phyloP scores from a whole-genome alignment of 2,329 filamentous ascomycete species.

The Colletotrichum cereale region DNA sequence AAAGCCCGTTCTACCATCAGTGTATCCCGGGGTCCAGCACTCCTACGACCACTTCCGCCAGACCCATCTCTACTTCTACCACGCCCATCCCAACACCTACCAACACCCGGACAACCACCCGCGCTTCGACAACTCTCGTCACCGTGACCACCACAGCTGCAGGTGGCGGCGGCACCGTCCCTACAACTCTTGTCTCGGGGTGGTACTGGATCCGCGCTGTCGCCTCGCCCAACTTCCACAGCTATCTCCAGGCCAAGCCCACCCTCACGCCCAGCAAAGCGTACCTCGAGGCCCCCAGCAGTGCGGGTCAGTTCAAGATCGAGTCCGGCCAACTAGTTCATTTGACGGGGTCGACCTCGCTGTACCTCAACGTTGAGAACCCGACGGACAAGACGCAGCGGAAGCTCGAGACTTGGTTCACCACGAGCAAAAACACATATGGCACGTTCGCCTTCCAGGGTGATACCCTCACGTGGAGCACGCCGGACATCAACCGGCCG shows the following conservation, averaged over 20 bases:
- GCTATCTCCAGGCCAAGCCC: constrained; percentile 64
- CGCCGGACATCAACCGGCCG: constrained; percentile 60
- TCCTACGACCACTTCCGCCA: constrained; percentile 21
- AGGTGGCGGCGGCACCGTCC: constrained; percentile 22
- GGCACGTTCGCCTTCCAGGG: constrained; percentile 69
- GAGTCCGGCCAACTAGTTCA: constrained; percentile 67
- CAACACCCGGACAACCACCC: constrained; percentile 14
- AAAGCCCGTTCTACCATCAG: constrained; percentile 37
- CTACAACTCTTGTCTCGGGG: constrained; percentile 59
- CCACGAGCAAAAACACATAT: constrained; percentile 62
- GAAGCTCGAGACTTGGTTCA: constrained; percentile 65
- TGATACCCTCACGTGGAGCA: constrained; percentile 69
- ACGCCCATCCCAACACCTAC: constrained; percentile 12
- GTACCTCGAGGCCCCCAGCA: constrained; percentile 62
- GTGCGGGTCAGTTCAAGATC: constrained; percentile 70
- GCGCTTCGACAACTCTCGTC: constrained; percentile 26
- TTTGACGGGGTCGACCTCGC: constrained; percentile 55
- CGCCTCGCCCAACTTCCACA: constrained; percentile 68
- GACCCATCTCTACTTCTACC: constrained; percentile 11
- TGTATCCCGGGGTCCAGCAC: constrained; percentile 32
- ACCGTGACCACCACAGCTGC: constrained; percentile 30
- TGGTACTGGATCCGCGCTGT: constrained; percentile 71
- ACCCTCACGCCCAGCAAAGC: constrained; percentile 59
- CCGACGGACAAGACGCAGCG: constrained; percentile 59
- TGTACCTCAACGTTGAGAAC: constrained; percentile 63